Base-by-base conservation (phyloP, 768 basidiomycete genomes). In the Mycena rosella region DNA sequence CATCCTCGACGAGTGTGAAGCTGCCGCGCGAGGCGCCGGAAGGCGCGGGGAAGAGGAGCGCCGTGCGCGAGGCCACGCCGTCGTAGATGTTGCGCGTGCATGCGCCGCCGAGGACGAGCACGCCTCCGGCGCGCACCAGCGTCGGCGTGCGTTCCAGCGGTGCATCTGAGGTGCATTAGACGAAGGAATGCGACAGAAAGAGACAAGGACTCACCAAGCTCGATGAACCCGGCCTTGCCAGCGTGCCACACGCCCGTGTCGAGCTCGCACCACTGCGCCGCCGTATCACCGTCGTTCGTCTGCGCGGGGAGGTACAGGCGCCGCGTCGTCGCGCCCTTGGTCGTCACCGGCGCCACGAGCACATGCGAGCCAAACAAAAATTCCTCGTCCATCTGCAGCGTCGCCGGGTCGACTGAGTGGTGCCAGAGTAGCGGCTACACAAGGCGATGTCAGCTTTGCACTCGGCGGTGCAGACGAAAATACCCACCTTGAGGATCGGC, bases 321-420 rank as follows among this genome's bases (percentile, higher is more conserved):
- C 30, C 70, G 70, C 62, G 59, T 68, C 24, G 62, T 65, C 59
- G 70, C 66, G 63, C 70, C 70, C 22, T 68, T 71, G 26, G 30
- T 62, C 11, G 70, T 71, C 26, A 71, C 70, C 22, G 70, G 63
- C 58, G 66, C 70, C 18, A 71, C 70, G 22, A 71, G 70, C 38
- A 71, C 70, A 65, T 71, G 66, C 48, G 66, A 64, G 9, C 70
- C 70, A 32, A 71, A 71, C 52, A 71, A n/a, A 30, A 71, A 68
- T 48, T 71, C 70, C 40, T 71, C 70, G 59, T 71, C 70, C 42
- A 71, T 32, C 14, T 68, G 48, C 40, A 71, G 59, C 30, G 70
- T 71, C 51, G 36, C 40, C 9, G 70, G 70, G 24, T 71, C 70
- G 54, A 71, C 59, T 0, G 70, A 67, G 36, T 71, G 70, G 55